A percentile compares a stretch with the other conserved stretches of the same genome.
phyloP scores from a whole-genome alignment of 257 asterid species.

The Capsicum baccatum region DNA sequence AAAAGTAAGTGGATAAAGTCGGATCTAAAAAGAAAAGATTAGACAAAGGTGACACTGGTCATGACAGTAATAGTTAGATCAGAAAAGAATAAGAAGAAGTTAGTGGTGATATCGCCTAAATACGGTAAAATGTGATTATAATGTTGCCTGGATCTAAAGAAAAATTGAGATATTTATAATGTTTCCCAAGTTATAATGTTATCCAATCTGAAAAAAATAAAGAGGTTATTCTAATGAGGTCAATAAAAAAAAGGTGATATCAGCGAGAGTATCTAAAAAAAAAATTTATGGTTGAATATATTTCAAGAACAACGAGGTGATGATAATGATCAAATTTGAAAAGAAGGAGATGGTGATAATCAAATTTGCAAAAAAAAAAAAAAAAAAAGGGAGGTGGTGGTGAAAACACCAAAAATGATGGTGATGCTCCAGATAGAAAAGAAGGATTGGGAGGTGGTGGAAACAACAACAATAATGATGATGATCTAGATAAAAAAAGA shows the following conservation, averaged over 20 bases:
- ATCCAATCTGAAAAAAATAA: no score
- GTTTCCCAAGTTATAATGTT: no score
- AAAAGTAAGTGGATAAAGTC: neutral
- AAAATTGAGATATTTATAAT: no score
- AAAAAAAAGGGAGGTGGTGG: no score
- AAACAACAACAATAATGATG: neutral
- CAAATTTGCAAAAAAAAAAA: neutral
- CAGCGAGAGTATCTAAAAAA: no score
- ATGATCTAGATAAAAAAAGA: neutral
- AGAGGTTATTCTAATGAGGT: neutral
- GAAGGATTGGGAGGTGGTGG: neutral
- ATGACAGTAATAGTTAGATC: neutral
- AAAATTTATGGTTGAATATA: no score
- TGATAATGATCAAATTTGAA: neutral
- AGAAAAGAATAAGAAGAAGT: neutral
- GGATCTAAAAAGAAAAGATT: neutral
- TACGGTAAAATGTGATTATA: no score
- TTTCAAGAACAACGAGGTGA: no score
- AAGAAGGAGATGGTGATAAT: neutral
- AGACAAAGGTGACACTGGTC: no score
- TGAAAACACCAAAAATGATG: no score
- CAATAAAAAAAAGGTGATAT: no score
- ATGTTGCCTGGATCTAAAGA: neutral
- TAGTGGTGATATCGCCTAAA: neutral
- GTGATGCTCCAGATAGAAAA: no score